Conservation (phyloP, 495 filamentous ascomycete species). For the Daldinia childiae region DNA sequence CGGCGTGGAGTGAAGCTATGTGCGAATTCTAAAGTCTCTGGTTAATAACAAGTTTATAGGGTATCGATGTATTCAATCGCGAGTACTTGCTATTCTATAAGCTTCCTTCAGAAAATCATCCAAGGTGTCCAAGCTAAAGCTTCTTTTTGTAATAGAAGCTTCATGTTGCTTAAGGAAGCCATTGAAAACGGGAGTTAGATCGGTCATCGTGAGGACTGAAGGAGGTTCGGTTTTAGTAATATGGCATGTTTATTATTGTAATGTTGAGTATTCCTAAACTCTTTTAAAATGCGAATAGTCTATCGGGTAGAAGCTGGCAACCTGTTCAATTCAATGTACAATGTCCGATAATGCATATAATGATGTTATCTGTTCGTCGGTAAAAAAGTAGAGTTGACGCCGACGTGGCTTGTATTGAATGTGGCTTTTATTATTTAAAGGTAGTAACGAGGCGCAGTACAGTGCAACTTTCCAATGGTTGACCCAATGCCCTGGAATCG, state of each 20-base stretch:
- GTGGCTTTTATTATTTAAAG: neutral
- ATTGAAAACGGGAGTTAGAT: constrained; percentile 78
- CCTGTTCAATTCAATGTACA: constrained; percentile 37
- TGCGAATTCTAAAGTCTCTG: constrained; percentile 76
- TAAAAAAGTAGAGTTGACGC: constrained; percentile 3
- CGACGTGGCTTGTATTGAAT: constrained; percentile 28
- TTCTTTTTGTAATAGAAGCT: constrained; percentile 54
- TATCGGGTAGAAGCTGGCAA: constrained; percentile 26
- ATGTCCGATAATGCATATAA: constrained; percentile 17
- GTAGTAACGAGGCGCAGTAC: neutral
- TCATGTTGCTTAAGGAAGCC: constrained; percentile 69
- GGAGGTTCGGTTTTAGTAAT: neutral
- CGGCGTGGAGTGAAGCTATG: constrained; percentile 76
- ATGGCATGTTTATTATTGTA: constrained; percentile 13
- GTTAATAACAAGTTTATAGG: constrained; percentile 18
- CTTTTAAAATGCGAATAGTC: neutral
- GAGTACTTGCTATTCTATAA: constrained; percentile 79
- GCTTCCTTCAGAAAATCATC: constrained; percentile 97
- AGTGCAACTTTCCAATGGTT: neutral
- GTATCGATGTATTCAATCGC: constrained; percentile 2
- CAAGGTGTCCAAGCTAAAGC: constrained; percentile 60
- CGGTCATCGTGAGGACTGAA: constrained; percentile 60
- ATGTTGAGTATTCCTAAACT: constrained; percentile 6
- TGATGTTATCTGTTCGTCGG: constrained; percentile 24
- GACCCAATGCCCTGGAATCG: constrained; percentile 9